phyloP scores from a whole-genome alignment of 495 filamentous ascomycete genomes.

The Chaetomium tenue region DNA sequence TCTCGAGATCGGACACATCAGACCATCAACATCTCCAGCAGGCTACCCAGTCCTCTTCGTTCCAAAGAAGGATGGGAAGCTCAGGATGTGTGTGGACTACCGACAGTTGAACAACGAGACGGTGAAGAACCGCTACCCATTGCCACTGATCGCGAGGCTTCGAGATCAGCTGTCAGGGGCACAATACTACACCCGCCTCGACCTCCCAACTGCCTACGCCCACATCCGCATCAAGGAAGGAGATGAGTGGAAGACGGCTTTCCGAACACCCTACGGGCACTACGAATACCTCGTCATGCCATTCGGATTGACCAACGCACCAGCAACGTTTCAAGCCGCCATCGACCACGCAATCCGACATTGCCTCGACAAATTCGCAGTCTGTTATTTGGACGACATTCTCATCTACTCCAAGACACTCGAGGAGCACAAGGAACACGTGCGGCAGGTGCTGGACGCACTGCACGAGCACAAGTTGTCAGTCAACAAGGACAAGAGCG shows the following conservation, averaged over 20 bases:
- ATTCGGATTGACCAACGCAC: background rate
- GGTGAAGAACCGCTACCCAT: too few relatives aligned
- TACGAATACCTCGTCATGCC: background rate
- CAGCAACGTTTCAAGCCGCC: background rate
- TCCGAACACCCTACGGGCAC: background rate
- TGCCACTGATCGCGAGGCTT: background rate
- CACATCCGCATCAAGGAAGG: background rate
- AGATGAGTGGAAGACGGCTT: too few relatives aligned
- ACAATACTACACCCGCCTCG: background rate
- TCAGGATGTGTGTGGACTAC: background rate
- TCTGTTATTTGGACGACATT: conserved; percentile 12
- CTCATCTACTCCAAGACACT: conserved; percentile 15
- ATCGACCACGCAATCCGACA: background rate
- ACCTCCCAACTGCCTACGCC: background rate
- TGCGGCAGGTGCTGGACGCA: background rate
- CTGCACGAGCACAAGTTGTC: background rate
- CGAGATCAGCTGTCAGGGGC: background rate
- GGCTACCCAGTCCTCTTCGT: background rate
- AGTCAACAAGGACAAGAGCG: conserved; percentile 12
- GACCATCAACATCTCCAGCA: background rate
- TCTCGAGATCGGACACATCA: background rate
- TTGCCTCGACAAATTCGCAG: conserved; percentile 6
- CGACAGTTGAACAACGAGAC: background rate
- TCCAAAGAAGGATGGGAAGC: background rate
- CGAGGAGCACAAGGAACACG: conserved; percentile 6